Evolutionary conservation across 1,139 yeast species (phyloP).

Genomic region (Trichomonascaceae sp.): DNA sequence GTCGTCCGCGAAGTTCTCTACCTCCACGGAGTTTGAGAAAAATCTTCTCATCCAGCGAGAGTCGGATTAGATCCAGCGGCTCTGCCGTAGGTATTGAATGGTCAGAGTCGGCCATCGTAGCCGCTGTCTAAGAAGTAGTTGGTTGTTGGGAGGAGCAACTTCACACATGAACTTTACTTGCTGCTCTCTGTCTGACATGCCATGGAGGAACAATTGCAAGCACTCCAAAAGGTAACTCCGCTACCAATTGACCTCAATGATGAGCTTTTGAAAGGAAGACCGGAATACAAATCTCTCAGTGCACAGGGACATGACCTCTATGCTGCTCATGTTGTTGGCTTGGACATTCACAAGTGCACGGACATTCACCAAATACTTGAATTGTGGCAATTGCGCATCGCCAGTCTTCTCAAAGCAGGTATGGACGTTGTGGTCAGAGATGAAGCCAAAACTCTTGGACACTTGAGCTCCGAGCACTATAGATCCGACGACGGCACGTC

Average conservation of each 20-base stretch:
- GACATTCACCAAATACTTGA: constrained; percentile 10
- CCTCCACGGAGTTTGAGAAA: constrained; percentile 93
- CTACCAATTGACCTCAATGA: too few relatives aligned
- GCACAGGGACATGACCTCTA: neutral
- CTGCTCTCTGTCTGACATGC: too few relatives aligned
- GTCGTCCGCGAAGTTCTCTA: constrained; percentile 77
- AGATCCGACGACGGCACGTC: constrained; percentile 15
- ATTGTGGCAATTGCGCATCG: constrained; percentile 16
- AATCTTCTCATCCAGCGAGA: constrained; percentile 77
- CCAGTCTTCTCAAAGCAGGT: constrained; percentile 12
- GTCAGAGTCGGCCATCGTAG: neutral
- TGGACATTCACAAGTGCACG: constrained; percentile 4
- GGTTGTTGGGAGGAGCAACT: too few relatives aligned
- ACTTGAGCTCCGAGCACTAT: constrained; percentile 13
- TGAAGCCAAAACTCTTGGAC: constrained; percentile 16
- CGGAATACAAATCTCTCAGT: too few relatives aligned
- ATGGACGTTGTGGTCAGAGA: constrained; percentile 14
- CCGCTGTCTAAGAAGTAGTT: too few relatives aligned
- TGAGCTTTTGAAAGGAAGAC: too few relatives aligned
- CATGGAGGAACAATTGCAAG: too few relatives aligned
- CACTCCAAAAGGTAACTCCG: too few relatives aligned
- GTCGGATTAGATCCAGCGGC: constrained; percentile 80
- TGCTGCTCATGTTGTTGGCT: neutral
- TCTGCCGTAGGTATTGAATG: constrained; percentile 26
- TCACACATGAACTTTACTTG: too few relatives aligned